Evolutionary conservation across 306 rosid species (phyloP), one percentile per base, ranked within the genome.

Genomic region (Echinosophora koreensis): DNA sequence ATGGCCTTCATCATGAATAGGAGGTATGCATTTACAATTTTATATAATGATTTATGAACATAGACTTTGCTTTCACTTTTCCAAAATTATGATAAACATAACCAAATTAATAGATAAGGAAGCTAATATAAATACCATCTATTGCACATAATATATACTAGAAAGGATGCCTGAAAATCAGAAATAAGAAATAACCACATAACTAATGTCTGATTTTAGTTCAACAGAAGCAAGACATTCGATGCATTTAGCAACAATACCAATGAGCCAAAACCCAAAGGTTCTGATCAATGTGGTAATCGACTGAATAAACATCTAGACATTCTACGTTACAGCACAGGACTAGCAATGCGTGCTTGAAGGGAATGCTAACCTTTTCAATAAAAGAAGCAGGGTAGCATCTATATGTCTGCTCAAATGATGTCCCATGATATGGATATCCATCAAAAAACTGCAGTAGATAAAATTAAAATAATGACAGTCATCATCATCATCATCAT

Each of bases 371-470:
- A 52, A 96, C 99, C 99, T 96, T 96, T 66, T 96, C 99, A 52
- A 96, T 96, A 81, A 96, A 96, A 14, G 99, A 92, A 65, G 99
- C 97, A 15, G 99, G 94, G 88, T 89, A 96, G 68, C 99, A 96
- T 77, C 97, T 88, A 79, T 96, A 96, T 37, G 93, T 90, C 88
- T 96, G 99, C 90, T 96, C 98, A 64, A 96, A 96, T 13, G 99
- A 91, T 12, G 97, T 86, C 66, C 99, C 99, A n/a, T 86, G 98
- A 66, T 96, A 96, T 62, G 97, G 94, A 85, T 96, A 96, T 59
- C 98, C 96, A 56, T 91, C 97, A 59, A 92, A 92, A 87, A 37
- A 91, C 99, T 96, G 90, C 51, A 73, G 68, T 15, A 66, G 27
- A 69, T 30, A 81, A 54, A 51, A 64, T 69, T 15, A 38, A 18